Base-by-base conservation (phyloP, 306 rosid species). In the Spatholobus suberectus region DNA sequence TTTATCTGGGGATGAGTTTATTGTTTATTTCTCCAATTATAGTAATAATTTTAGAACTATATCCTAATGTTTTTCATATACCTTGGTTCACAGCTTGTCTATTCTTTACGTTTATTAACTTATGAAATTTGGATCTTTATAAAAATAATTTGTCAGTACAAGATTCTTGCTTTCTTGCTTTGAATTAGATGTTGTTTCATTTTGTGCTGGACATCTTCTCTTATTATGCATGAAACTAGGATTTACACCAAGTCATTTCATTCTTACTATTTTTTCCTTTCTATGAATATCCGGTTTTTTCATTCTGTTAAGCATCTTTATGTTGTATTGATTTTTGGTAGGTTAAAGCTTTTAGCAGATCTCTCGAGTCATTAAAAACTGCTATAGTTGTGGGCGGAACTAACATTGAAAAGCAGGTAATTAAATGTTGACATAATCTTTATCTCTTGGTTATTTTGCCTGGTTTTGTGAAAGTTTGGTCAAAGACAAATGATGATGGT, bases 301-400 rank as follows among this genome's bases (percentile, higher is more conserved):
- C 49, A 54, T 83, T 61, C 24, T 81, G 27, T 43, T 76, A 66
- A 66, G 84, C 63, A 57, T 44, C 78, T 81, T 17, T 76, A 44
- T 74, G 85, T 67, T 65, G 58, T 75, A 70, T 76, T 85, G 13
- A 26, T 40, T 55, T 85, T 83, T 76, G 77, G 75, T 92, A 93
- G 98, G 97, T 93, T 81, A 92, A 93, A 85, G 94, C 98, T 69
- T 93, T 93, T 79, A 91, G 98, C 78, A 88, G 85, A 86, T 93
- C 98, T 81, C 91, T 90, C 0, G 91, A 89, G 67, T 89, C 94
- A 55, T 80, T 93, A 32, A 93, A 87, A 85, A 90, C 98, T 75
- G 96, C 98, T 34, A 90, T 93, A 68, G 92, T 91, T 87, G 98
- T 93, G 69, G 98, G 98, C 43, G 98, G 98, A 81, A 91, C 96